Evolutionary conservation across 225 moss, liverwort and hornwort species (phyloP).

Genomic region (Climacium dendroides): DNA sequence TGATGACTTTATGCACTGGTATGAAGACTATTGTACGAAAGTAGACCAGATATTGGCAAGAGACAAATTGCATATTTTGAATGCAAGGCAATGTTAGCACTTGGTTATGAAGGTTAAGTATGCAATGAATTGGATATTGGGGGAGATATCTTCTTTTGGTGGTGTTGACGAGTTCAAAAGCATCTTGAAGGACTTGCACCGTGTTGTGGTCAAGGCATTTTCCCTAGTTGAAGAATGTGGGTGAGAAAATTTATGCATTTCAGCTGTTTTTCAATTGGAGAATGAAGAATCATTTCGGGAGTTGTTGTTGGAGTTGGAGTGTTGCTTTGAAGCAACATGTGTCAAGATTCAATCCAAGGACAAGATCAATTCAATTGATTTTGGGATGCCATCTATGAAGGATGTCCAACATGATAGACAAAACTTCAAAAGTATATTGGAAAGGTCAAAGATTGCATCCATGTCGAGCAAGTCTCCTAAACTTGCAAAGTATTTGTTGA

Average conservation of each 20-base stretch:
- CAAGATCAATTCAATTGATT: neutral
- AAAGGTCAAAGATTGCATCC: rapidly evolving
- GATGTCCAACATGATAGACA: neutral
- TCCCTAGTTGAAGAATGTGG: neutral
- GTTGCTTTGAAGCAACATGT: neutral
- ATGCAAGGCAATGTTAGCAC: neutral
- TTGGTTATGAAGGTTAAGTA: neutral
- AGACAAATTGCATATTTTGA: neutral
- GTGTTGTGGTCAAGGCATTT: neutral
- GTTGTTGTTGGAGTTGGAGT: neutral
- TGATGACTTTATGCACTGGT: neutral
- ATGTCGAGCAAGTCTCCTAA: rapidly evolving
- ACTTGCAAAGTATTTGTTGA: neutral
- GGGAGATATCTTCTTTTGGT: neutral
- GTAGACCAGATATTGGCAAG: neutral
- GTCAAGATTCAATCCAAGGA: neutral
- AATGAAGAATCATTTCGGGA: neutral
- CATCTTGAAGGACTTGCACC: neutral
- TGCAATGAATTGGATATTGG: neutral
- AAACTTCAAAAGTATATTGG: neutral
- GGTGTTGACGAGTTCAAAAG: neutral
- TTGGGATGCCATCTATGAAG: neutral
- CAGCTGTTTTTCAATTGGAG: neutral
- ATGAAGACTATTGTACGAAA: neutral
- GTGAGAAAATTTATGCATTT: neutral